phyloP scores from a whole-genome alignment of 1,284 basidiomycete species.

The Leccinum olivaceoglutinosum region DNA sequence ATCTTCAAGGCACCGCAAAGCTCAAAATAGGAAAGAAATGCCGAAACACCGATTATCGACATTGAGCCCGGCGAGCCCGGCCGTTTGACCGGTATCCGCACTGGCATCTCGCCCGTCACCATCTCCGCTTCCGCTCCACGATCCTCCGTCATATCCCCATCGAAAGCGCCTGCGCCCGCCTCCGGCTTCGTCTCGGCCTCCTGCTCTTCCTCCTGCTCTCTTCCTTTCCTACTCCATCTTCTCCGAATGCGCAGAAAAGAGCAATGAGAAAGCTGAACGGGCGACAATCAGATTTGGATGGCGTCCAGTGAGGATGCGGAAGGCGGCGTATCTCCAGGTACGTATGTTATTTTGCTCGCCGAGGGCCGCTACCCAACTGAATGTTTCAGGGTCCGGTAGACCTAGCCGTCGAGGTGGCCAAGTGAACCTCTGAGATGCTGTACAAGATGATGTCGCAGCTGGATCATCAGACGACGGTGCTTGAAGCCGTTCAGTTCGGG shows the following conservation, averaged over 20 bases:
- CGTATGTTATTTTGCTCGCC: slow-evolving; percentile 36
- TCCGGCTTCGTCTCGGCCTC: too few species aligned
- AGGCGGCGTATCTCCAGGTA: slow-evolving; percentile 69
- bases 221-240: too few species aligned
- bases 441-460: slow-evolving; percentile 31
- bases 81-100: slow-evolving; percentile 34
- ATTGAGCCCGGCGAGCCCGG: slow-evolving; percentile 27
- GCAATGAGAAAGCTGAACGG: too few species aligned
- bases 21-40: too few species aligned
- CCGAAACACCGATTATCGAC: too few species aligned
- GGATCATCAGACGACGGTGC: slow-evolving; percentile 31
- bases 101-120: slow-evolving; percentile 47
- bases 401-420: slow-evolving; percentile 37
- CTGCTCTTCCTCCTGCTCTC: too few species aligned
- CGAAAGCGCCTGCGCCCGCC: too few species aligned
- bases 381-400: too few species aligned
- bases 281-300: slow-evolving; percentile 27
- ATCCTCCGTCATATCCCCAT: slow-evolving; percentile 13
- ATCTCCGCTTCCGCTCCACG: slow-evolving; percentile 25
- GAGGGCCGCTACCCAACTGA: slow-evolving; percentile 44
- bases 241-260: too few species aligned
- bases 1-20: too few species aligned
- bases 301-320: slow-evolving; percentile 29
- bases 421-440: slow-evolving; percentile 76
- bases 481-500: slow-evolving; percentile 53